A percentile compares a stretch with the other conserved stretches of the same genome.
Evolutionary conservation across 108 stramenopile genomes (phyloP).

Genomic region (Nannochloropsis salina): DNA sequence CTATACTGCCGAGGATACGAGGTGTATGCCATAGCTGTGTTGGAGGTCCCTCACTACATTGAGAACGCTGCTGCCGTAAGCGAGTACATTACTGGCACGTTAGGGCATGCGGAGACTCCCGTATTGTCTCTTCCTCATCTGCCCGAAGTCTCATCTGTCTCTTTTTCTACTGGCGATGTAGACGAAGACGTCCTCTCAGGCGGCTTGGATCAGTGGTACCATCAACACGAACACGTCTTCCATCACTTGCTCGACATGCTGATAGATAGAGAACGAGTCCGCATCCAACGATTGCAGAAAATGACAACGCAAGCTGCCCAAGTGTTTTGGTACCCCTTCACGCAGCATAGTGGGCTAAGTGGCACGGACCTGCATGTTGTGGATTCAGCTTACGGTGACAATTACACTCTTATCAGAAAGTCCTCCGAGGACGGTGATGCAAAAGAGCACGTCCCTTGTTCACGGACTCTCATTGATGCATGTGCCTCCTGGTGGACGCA

Average conservation of each 20-base stretch:
- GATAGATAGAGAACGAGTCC: neutral
- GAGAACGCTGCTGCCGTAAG: neutral
- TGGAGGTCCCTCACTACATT: neutral
- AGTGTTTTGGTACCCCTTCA: conserved; percentile 49
- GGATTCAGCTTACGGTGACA: conserved; percentile 49
- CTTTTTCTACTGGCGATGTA: neutral
- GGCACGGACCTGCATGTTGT: conserved; percentile 34
- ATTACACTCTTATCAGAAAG: conserved; percentile 22
- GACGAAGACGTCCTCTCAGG: neutral
- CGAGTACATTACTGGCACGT: neutral
- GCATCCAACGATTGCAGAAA: neutral
- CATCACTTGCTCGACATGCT: conserved; percentile 24
- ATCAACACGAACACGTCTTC: conserved; percentile 22
- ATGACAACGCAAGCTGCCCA: conserved; percentile 22
- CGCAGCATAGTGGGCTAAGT: conserved; percentile 35
- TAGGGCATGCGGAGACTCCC: neutral
- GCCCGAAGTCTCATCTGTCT: conserved; percentile 21
- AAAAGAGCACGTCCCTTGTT: neutral
- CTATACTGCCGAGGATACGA: conserved; percentile 71
- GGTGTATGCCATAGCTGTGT: conserved; percentile 51
- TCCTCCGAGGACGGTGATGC: conserved; percentile 21
- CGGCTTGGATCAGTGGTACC: conserved; percentile 38
- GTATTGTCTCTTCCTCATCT: neutral
- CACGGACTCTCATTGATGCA: conserved; percentile 40
- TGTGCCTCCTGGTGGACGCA: conserved; percentile 56